These are phyloP conservation scores for Ascochyta koolunga DNA, from an alignment of 2,329 filamentous ascomycete genomes.

Conservation along the genomic window DNA sequence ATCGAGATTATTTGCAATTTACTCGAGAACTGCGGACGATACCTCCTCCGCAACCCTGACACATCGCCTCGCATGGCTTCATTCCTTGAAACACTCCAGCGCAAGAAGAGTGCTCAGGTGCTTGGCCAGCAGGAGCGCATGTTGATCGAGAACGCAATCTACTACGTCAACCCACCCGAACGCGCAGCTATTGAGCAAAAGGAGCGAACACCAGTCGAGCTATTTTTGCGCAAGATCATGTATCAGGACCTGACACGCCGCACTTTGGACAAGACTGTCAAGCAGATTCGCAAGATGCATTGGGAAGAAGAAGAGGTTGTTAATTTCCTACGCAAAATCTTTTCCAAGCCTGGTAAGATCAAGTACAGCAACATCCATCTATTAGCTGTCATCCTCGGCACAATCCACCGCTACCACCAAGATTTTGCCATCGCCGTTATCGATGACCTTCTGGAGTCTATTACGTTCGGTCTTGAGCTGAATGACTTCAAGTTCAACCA, in stretches of 20 bases:
- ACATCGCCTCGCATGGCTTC: slow-evolving; percentile 91
- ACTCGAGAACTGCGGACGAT: slow-evolving; percentile 94
- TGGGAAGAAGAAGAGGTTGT: slow-evolving; percentile 95
- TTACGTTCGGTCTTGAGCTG: slow-evolving; percentile 85
- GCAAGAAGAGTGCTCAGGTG: slow-evolving; percentile 95
- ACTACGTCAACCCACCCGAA: slow-evolving; percentile 95
- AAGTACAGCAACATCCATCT: slow-evolving; percentile 97
- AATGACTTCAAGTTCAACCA: slow-evolving; percentile 99
- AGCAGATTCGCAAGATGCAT: slow-evolving; percentile 92
- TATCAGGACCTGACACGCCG: slow-evolving; percentile 94
- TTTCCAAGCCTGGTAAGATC: slow-evolving; percentile 94
- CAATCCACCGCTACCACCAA: slow-evolving; percentile 89
- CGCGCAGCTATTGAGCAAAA: slow-evolving; percentile 95
- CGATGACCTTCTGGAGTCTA: slow-evolving; percentile 87
- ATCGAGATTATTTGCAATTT: slow-evolving; percentile 98
- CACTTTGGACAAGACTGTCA: slow-evolving; percentile 90
- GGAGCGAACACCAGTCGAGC: slow-evolving; percentile 88
- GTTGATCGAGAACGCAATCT: slow-evolving; percentile 97
- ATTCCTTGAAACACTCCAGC: slow-evolving; percentile 91
- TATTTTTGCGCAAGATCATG: slow-evolving; percentile 90
- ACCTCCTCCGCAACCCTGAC: slow-evolving; percentile 88
- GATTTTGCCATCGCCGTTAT: slow-evolving; percentile 90
- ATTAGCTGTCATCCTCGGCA: slow-evolving; percentile 85
- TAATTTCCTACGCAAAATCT: slow-evolving; percentile 82
- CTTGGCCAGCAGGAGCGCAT: slow-evolving; percentile 95